Base-by-base conservation (phyloP, 1,284 basidiomycete genomes). In the Sanghuangporus weigelae region DNA sequence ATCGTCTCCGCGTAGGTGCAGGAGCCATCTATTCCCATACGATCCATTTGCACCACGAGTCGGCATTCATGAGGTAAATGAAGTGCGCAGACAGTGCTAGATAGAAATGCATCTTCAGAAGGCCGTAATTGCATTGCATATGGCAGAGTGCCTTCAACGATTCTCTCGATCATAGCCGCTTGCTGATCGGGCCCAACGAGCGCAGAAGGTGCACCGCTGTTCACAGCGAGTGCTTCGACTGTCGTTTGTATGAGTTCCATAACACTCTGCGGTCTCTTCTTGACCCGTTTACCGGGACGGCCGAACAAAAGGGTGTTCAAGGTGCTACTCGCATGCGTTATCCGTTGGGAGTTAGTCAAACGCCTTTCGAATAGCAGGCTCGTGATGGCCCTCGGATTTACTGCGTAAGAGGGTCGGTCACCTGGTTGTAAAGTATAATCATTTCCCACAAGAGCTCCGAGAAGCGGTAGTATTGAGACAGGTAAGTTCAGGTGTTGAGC, bases 371-470 rank as follows among this genome's bases (percentile, higher is more conserved):
- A 92, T 72, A 92, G 90, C 21, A 89, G 70, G 0, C 75, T 78
- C 69, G 85, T 86, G n/a, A 83, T 60, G 75, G 77, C 44, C 75
- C 77, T 62, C 23, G 57, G 57, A 75, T 77, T 62, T 4, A 40
- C 39, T 21, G 64, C 44, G 21, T 31, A 42, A 26, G 50, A 42
- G 8, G 68, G 68, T 38, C 75, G 75, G 26, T 77, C 74, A 60
- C 73, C 75, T 31, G 76, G 78, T 67, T 73, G 81, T 70, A 73
- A 83, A 0, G 87, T 81, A 70, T 88, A 93, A 73, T 96, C 95
- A 72, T 95, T 96, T 36, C 95, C 95, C 8, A 93, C 83, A 1
- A 96, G 77, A 2, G 92, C 87, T 10, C 89, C 92, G n/a, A 96
- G 79, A 10, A 96, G 81, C 1, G 95, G 93, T 19, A 96, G 82